Percentiles rank a stretch among this genome's conserved stretches.
Conservation (phyloP, 139 green algal species). For the Microglena sp. region DNA sequence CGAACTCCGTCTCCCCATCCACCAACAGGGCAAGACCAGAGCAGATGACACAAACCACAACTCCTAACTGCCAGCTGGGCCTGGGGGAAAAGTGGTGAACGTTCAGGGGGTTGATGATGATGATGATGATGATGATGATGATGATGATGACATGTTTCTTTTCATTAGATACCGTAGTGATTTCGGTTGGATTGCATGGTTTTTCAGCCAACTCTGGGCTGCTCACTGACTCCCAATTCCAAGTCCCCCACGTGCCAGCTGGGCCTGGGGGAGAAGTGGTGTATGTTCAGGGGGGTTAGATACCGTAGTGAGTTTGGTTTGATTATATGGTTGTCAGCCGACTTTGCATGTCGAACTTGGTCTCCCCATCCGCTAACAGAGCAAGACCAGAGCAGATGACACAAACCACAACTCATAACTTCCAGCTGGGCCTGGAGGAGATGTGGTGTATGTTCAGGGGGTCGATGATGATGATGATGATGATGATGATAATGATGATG, state of each 20-base stretch:
- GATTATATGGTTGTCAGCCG: no score
- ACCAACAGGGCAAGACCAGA: conserved; percentile 80
- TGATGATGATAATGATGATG: background rate
- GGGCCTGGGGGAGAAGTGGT: no score
- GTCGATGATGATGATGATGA: background rate
- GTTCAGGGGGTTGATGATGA: background rate
- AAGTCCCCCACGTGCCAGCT: conserved; percentile 70
- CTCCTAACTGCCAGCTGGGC: conserved; percentile 61
- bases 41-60: conserved; percentile 71
- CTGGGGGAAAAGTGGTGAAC: conserved; percentile 19
- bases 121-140: background rate
- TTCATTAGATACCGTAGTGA: background rate
- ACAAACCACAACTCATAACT: conserved; percentile 60
- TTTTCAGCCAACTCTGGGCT: no score
- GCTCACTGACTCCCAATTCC: no score
- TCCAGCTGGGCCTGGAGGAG: conserved; percentile 55
- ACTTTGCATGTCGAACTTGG: conserved; percentile 76
- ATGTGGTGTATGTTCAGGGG: background rate
- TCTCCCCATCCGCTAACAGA: conserved; percentile 82
- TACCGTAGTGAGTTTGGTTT: no score
- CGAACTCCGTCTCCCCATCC: conserved; percentile 76
- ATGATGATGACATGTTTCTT: background rate
- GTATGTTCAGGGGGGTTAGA: no score
- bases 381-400: conserved; percentile 75
- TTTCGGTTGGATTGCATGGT: background rate